Conservation (phyloP, 2,329 filamentous ascomycete species). For the Geosmithia flava region DNA sequence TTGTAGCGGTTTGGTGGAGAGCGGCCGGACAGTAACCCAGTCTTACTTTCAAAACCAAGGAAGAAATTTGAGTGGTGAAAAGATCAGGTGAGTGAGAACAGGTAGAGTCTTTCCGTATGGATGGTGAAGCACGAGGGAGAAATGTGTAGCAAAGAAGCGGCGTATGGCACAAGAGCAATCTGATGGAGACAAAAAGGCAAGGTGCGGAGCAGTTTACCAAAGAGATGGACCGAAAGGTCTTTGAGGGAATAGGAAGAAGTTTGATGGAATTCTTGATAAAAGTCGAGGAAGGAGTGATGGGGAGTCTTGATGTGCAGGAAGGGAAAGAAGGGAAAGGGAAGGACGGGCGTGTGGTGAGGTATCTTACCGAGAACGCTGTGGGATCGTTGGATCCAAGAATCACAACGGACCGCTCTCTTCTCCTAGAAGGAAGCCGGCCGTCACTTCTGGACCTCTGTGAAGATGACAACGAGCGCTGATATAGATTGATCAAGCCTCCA, state of each 20-base stretch:
- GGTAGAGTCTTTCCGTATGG: background rate
- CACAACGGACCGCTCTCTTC: background rate
- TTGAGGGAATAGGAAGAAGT: background rate
- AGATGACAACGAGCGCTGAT: background rate
- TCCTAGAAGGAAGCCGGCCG: background rate
- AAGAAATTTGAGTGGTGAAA: background rate
- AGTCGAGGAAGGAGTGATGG: background rate
- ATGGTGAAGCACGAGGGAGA: background rate
- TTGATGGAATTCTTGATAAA: background rate
- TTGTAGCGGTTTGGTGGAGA: background rate
- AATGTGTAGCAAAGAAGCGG: background rate
- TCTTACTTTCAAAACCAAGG: background rate
- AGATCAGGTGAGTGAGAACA: background rate
- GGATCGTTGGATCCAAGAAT: background rate
- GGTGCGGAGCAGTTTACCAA: background rate
- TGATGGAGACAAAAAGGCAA: background rate
- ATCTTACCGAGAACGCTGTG: background rate
- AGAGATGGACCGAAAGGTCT: background rate
- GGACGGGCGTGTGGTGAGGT: background rate
- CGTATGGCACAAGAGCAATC: background rate
- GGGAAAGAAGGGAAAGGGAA: background rate
- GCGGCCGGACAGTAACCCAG: background rate
- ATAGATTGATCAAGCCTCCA: background rate
- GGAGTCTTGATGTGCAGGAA: background rate
- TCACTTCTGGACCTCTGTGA: background rate